Evolutionary conservation across 306 rosid species (phyloP).

Genomic region (Styphnolobium japonicum): DNA sequence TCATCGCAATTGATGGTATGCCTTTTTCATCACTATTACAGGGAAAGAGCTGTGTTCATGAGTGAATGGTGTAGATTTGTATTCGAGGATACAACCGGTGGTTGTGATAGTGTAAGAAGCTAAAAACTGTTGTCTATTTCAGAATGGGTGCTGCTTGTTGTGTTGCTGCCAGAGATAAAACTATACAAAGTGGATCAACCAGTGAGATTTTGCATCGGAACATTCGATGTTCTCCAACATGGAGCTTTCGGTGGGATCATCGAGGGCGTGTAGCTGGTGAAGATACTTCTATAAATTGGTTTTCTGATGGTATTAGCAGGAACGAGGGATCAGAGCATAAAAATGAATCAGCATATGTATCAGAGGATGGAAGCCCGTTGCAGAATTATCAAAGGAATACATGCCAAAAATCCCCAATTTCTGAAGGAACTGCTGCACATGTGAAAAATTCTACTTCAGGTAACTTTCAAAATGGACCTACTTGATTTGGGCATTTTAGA

Average conservation of each 20-base stretch:
- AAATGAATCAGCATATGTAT: constrained; percentile 43
- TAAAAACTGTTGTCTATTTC: not conserved
- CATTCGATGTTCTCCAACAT: constrained; percentile 40
- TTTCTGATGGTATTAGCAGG: constrained; percentile 42
- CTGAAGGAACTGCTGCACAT: constrained; percentile 31
- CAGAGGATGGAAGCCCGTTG: constrained; percentile 42
- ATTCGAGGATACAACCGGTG: not conserved
- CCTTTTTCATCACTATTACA: constrained; percentile 16
- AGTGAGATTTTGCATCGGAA: constrained; percentile 32
- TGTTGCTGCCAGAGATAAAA: constrained; percentile 45
- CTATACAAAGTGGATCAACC: constrained; percentile 39
- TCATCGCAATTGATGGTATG: constrained; percentile 14
- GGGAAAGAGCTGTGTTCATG: constrained; percentile 3
- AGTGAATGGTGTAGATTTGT: constrained; percentile 8
- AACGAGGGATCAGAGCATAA: constrained; percentile 39
- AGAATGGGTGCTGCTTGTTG: constrained; percentile 54
- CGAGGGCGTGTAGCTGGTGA: constrained; percentile 57
- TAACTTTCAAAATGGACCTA: constrained; percentile 7
- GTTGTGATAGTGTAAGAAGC: constrained; percentile 16
- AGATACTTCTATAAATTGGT: constrained; percentile 52
- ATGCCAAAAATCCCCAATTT: constrained; percentile 32
- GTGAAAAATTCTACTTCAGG: constrained; percentile 36
- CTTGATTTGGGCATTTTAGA: not conserved
- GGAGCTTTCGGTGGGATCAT: constrained; percentile 59
- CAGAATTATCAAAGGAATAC: constrained; percentile 26